Percentiles rank a stretch among this genome's conserved stretches.
phyloP scores from a whole-genome alignment of 2,329 filamentous ascomycete genomes.

The Cercospora beticola region DNA sequence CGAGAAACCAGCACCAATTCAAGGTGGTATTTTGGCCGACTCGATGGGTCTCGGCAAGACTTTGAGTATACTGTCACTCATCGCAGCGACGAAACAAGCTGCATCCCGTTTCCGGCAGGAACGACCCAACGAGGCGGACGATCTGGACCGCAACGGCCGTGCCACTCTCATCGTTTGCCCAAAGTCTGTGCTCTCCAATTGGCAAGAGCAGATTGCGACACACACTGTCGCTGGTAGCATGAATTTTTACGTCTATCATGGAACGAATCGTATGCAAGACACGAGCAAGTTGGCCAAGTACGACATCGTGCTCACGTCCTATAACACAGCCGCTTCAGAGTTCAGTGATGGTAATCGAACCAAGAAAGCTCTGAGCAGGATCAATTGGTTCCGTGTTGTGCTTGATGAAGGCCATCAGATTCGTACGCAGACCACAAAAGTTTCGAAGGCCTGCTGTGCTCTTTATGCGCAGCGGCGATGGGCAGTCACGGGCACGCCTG shows the following conservation, averaged over 20 bases:
- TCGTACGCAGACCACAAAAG: constrained; percentile 75
- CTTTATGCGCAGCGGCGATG: constrained; percentile 80
- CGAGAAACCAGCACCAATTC: constrained; percentile 39
- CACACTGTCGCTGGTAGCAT: constrained; percentile 68
- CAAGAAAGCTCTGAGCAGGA: constrained; percentile 68
- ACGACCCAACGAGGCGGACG: constrained; percentile 46
- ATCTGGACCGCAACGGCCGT: constrained; percentile 65
- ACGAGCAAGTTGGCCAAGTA: constrained; percentile 66
- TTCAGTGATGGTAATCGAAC: constrained; percentile 27
- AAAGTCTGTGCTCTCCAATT: constrained; percentile 87
- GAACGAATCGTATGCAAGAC: constrained; percentile 70
- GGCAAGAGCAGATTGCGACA: constrained; percentile 86
- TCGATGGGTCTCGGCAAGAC: constrained; percentile 56
- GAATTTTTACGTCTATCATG: constrained; percentile 83
- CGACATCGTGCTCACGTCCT: constrained; percentile 89
- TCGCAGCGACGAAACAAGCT: constrained; percentile 64
- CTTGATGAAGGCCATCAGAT: constrained; percentile 95
- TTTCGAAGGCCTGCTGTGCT: constrained; percentile 80
- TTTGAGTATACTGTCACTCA: constrained; percentile 77
- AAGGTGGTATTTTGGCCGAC: constrained; percentile 52
- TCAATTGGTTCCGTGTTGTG: constrained; percentile 91
- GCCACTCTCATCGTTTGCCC: constrained; percentile 86
- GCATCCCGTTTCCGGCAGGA: constrained; percentile 62
- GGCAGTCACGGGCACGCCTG: constrained; percentile 95
- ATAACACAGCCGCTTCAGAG: constrained; percentile 82